Evolutionary conservation across 1,284 basidiomycete species (phyloP).

Genomic region (Pholiota adiposa): DNA sequence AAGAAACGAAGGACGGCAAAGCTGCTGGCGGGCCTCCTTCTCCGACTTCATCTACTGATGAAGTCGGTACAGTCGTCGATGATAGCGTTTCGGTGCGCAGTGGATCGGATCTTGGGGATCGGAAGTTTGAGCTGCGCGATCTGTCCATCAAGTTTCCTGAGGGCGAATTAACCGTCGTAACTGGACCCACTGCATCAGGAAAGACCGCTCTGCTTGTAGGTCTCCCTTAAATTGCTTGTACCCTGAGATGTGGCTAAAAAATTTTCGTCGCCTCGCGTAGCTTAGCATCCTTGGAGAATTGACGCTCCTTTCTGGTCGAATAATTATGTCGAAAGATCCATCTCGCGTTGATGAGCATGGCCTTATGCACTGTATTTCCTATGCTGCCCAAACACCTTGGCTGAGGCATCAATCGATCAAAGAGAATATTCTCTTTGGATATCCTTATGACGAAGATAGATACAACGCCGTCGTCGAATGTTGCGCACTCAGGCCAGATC

Average conservation of each 20-base stretch:
- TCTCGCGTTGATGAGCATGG: constrained; percentile 64
- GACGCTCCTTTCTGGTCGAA: constrained; percentile 52
- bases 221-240: background rate
- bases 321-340: constrained; percentile 69
- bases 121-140: constrained; percentile 67
- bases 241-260: too few relatives aligned
- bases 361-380: constrained; percentile 78
- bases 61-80: constrained; percentile 13
- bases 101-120: constrained; percentile 35
- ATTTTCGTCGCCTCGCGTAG: constrained; percentile 32
- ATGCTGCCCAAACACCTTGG: constrained; percentile 87
- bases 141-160: constrained; percentile 73
- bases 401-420: constrained; percentile 68
- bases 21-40: constrained; percentile 16
- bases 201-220: constrained; percentile 78
- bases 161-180: constrained; percentile 65
- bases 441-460: constrained; percentile 64
- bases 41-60: constrained; percentile 9
- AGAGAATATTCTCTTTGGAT: constrained; percentile 77
- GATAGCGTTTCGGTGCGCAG: constrained; percentile 16
- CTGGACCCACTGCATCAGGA: constrained; percentile 79
- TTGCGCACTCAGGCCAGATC: constrained; percentile 77
- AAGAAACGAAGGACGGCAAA: constrained; percentile 26
- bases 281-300: constrained; percentile 72
- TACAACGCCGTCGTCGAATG: constrained; percentile 69